These are phyloP conservation scores for Hortaea werneckii DNA, from an alignment of 2,329 filamentous ascomycete species.

Conservation along the genomic window DNA sequence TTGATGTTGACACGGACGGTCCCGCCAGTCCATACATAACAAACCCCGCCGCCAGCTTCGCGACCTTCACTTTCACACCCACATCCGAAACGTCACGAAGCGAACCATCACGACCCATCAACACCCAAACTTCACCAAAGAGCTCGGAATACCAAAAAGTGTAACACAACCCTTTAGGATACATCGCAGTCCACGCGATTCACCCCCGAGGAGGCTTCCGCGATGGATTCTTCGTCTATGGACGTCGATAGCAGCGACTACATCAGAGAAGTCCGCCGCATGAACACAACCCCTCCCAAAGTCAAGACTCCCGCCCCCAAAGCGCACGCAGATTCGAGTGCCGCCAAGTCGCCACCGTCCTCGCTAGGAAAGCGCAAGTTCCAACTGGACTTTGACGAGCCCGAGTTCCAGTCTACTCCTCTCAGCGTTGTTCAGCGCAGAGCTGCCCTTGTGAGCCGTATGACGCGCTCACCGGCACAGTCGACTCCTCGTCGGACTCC, in stretches of 20 bases:
- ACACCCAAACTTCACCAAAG: too few relatives aligned
- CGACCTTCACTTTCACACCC: background rate
- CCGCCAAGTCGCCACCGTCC: background rate
- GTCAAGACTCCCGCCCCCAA: background rate
- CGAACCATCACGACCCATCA: too few relatives aligned
- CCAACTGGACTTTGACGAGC: background rate
- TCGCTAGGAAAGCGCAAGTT: background rate
- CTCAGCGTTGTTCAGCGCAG: background rate
- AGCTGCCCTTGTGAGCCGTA: background rate
- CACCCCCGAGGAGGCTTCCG: too few relatives aligned
- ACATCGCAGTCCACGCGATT: too few relatives aligned
- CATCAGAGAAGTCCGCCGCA: background rate
- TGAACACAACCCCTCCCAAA: background rate
- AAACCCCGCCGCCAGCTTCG: background rate
- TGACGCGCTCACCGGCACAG: background rate
- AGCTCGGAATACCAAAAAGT: too few relatives aligned
- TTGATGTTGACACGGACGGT: background rate
- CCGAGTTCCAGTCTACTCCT: background rate
- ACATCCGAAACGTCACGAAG: too few relatives aligned
- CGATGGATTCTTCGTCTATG: constrained; percentile 1
- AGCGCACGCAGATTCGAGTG: background rate
- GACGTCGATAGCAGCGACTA: constrained; percentile 1
- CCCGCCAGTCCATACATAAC: too few relatives aligned
- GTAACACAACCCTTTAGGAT: too few relatives aligned
- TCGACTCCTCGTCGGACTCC: background rate